A percentile compares a stretch with the other conserved stretches of the same genome.
Evolutionary conservation across 73 alveolate genomes (phyloP).

Genomic region (Tetrahymena thermophila): DNA sequence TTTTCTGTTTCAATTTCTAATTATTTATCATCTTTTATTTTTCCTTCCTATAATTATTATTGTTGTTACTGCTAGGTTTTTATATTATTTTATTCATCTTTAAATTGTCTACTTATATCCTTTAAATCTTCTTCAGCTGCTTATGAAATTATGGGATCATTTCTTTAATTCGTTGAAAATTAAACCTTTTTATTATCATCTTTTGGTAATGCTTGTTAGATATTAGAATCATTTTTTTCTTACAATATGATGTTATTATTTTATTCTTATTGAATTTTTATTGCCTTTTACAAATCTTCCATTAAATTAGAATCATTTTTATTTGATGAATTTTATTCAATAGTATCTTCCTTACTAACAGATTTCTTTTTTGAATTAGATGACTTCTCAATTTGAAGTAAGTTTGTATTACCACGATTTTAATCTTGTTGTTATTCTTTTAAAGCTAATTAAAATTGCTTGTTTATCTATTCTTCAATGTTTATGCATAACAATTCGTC

Average conservation of each 20-base stretch:
- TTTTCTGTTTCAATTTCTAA: neutral
- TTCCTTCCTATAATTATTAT: neutral
- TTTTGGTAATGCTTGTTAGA: neutral
- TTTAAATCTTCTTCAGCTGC: no score
- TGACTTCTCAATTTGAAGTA: neutral
- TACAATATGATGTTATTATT: neutral
- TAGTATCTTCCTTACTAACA: neutral
- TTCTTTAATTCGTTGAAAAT: neutral
- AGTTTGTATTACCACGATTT: neutral
- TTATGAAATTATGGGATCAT: no score
- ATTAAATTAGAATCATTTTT: neutral
- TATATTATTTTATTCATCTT: neutral
- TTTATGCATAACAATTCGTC: neutral
- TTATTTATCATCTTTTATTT: neutral
- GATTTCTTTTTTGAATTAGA: neutral
- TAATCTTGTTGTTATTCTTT: neutral
- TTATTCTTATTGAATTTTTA: neutral
- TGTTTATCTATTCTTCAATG: neutral
- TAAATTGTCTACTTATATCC: neutral
- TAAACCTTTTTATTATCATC: neutral
- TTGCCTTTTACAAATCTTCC: neutral
- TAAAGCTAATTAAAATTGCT: neutral
- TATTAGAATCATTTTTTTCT: neutral
- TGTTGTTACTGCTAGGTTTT: neutral
- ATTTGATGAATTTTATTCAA: neutral